Percentiles rank a stretch among this genome's conserved stretches.
Conservation (phyloP, 306 rosid species). For the Cyamopsis tetragonoloba region DNA sequence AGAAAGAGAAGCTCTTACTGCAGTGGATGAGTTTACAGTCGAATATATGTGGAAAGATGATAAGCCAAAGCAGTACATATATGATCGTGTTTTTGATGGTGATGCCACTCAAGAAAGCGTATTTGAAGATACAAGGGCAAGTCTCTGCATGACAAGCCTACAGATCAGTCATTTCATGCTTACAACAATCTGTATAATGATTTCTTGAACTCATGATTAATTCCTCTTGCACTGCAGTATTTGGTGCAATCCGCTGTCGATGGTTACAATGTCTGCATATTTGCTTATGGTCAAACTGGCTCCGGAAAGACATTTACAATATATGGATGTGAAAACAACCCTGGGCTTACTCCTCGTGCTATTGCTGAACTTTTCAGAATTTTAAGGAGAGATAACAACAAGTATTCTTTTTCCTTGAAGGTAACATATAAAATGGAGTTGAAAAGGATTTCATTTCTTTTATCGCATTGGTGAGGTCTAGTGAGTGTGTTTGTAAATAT, state of each 20-base stretch:
- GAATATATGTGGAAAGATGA: slow-evolving; percentile 95
- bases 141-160: slow-evolving; percentile 24
- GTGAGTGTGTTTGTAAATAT: not conserved
- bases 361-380: slow-evolving; percentile 75
- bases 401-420: slow-evolving; percentile 84
- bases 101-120: slow-evolving; percentile 72
- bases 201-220: not conserved
- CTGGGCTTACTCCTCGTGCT: slow-evolving; percentile 91
- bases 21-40: slow-evolving; percentile 75
- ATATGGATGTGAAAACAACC: slow-evolving; percentile 72
- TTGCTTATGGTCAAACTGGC: slow-evolving; percentile 99
- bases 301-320: slow-evolving; percentile 96
- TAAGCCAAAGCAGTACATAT: slow-evolving; percentile 66
- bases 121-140: slow-evolving; percentile 91
- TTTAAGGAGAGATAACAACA: slow-evolving; percentile 71
- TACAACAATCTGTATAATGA: not conserved
- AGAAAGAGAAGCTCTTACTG: slow-evolving; percentile 43
- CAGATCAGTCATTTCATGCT: not conserved
- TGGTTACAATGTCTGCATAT: slow-evolving; percentile 93
- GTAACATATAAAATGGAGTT: slow-evolving; percentile 33
- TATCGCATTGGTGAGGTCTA: not conserved
- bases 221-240: slow-evolving; percentile 52
- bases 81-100: slow-evolving; percentile 77
- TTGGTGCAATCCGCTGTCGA: slow-evolving; percentile 93
- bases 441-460: not conserved